phyloP scores from a whole-genome alignment of 345 rosid species.

The Atalantia buxifolia region DNA sequence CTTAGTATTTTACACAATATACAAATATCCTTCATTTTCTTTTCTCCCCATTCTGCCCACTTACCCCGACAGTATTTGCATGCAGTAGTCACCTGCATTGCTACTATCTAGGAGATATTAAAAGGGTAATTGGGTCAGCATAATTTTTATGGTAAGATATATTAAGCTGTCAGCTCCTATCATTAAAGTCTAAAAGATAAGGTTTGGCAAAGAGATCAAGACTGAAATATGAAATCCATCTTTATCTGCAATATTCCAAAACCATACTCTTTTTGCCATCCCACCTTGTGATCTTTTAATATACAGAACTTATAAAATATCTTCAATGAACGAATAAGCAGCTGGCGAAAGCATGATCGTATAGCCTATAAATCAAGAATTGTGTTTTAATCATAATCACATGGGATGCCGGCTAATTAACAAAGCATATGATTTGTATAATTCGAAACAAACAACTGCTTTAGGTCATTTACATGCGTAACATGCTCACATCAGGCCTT shows the following conservation, averaged over 20 bases:
- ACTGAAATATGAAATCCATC: not conserved
- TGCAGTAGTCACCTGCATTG: not conserved
- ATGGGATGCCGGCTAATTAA: too few species aligned
- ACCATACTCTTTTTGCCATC: too few species aligned
- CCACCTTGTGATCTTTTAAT: too few species aligned
- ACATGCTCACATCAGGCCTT: too few species aligned
- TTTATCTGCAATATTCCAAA: too few species aligned
- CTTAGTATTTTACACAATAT: too few species aligned
- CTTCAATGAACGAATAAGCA: not conserved
- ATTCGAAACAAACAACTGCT: too few species aligned
- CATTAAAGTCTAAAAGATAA: not conserved
- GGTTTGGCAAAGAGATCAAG: not conserved
- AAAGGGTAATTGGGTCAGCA: not conserved
- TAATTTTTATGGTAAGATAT: not conserved
- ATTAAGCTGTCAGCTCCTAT: not conserved
- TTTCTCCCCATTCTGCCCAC: not conserved
- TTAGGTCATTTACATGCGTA: too few species aligned
- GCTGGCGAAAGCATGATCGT: not conserved
- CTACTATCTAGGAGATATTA: not conserved
- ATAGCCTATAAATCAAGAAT: not conserved
- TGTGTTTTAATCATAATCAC: not conserved
- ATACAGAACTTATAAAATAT: not conserved
- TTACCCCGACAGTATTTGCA: not conserved
- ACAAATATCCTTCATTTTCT: too few species aligned
- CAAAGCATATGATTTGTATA: too few species aligned